Percentiles rank a stretch among this genome's conserved stretches.
phyloP scores from a whole-genome alignment of 116 monocot genomes.

The Papilionanthe hybrid region DNA sequence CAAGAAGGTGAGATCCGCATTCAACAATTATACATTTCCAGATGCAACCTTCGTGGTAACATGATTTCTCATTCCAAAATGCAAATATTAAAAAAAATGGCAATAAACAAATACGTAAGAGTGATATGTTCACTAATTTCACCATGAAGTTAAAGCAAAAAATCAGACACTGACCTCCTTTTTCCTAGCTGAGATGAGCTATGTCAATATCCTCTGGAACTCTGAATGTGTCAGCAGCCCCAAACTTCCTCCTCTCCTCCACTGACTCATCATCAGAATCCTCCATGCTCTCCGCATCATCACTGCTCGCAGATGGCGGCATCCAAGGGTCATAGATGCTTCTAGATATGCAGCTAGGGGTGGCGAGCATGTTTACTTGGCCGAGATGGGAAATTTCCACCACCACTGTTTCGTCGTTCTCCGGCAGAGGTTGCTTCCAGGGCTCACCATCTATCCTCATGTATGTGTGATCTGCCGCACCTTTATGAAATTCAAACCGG shows the following conservation, averaged over 20 bases:
- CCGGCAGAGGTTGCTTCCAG: constrained; percentile 90
- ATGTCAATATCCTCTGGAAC: constrained; percentile 55
- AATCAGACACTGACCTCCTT: not conserved
- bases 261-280: constrained; percentile 29
- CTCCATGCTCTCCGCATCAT: constrained; percentile 16
- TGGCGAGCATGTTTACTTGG: constrained; percentile 86
- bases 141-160: no score
- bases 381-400: constrained; percentile 90
- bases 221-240: constrained; percentile 89
- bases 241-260: constrained; percentile 88
- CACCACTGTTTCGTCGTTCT: constrained; percentile 67
- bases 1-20: no score
- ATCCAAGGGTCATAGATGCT: constrained; percentile 42
- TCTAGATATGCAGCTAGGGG: constrained; percentile 54
- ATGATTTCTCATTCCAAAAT: no score
- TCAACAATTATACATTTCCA: no score
- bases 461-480: constrained; percentile 63
- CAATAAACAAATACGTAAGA: not conserved
- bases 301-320: constrained; percentile 9
- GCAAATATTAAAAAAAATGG: no score
- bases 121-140: not conserved
- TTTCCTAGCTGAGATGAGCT: constrained; percentile 48
- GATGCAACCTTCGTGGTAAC: no score
- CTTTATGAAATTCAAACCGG: constrained; percentile 84
- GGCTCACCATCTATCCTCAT: constrained; percentile 99